A percentile compares a stretch with the other conserved stretches of the same genome.
Evolutionary conservation across 1,284 basidiomycete genomes (phyloP).

Genomic region (Apiotrichum mycotoxinovorans): DNA sequence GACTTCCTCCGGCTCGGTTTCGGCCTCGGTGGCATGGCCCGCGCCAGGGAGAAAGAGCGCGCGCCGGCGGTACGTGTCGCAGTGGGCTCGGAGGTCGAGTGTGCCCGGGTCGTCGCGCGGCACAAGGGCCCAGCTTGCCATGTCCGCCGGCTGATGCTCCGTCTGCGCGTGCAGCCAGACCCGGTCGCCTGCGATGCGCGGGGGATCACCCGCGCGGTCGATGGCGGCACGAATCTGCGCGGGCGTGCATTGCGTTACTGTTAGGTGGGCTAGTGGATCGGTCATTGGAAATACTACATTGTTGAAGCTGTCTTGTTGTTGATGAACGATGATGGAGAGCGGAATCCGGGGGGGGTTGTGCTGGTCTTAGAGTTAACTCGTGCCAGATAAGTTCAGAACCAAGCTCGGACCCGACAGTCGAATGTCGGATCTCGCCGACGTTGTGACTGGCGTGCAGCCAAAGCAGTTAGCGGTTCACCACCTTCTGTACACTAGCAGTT

Average conservation of each 20-base stretch:
- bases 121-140: conserved; percentile 28
- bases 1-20: conserved; percentile 5
- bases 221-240: conserved; percentile 6
- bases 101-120: conserved; percentile 21
- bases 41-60: conserved; percentile 17
- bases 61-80: conserved; percentile 23
- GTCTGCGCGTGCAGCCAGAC: background rate
- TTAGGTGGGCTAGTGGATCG: conserved; percentile 7
- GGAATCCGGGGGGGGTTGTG: too few relatives aligned
- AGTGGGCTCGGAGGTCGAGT: conserved; percentile 27
- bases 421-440: too few relatives aligned
- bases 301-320: too few relatives aligned
- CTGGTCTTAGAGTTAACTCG: too few relatives aligned
- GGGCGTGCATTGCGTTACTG: conserved; percentile 16
- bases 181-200: background rate
- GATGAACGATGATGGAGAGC: too few relatives aligned
- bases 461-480: too few relatives aligned
- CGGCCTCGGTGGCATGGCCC: too few relatives aligned
- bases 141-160: background rate
- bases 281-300: too few relatives aligned
- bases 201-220: background rate
- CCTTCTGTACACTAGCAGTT: too few relatives aligned
- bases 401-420: too few relatives aligned
- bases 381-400: too few relatives aligned
- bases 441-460: too few relatives aligned